These are phyloP conservation scores for Citrullus amarus DNA, from an alignment of 306 rosid genomes.

Conservation along the genomic window DNA sequence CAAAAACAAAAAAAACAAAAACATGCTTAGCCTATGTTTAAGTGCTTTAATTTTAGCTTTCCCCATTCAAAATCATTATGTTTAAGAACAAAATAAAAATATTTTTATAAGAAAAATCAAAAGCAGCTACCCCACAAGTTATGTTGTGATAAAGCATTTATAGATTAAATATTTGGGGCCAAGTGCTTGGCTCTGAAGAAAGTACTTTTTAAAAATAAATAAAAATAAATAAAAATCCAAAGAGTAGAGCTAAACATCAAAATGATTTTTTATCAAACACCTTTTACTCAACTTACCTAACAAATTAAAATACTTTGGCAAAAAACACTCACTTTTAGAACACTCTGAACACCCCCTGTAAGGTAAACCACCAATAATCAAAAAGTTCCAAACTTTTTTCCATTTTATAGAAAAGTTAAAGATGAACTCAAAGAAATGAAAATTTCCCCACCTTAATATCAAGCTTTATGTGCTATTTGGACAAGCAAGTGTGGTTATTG, in stretches of 20 bases:
- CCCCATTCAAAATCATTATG: background rate
- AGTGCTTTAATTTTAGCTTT: background rate
- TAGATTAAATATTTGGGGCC: background rate
- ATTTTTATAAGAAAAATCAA: background rate
- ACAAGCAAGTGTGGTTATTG: background rate
- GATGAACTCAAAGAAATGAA: background rate
- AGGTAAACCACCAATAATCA: background rate
- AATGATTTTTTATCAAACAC: background rate
- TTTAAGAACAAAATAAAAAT: background rate
- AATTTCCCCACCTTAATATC: background rate
- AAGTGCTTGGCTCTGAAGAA: background rate
- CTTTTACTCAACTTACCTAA: background rate
- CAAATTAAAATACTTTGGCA: background rate
- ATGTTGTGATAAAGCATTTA: background rate
- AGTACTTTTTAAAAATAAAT: background rate
- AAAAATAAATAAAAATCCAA: too few species aligned
- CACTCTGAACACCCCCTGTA: background rate
- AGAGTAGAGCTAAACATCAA: background rate
- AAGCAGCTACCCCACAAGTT: background rate
- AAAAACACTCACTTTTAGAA: background rate
- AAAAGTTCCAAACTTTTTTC: background rate
- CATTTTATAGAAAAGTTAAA: background rate
- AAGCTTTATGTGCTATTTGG: background rate
- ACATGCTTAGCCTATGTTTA: background rate
- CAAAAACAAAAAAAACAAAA: too few species aligned